Conservation (phyloP, 139 green algal genomes). For the Nannochloris sp. region DNA sequence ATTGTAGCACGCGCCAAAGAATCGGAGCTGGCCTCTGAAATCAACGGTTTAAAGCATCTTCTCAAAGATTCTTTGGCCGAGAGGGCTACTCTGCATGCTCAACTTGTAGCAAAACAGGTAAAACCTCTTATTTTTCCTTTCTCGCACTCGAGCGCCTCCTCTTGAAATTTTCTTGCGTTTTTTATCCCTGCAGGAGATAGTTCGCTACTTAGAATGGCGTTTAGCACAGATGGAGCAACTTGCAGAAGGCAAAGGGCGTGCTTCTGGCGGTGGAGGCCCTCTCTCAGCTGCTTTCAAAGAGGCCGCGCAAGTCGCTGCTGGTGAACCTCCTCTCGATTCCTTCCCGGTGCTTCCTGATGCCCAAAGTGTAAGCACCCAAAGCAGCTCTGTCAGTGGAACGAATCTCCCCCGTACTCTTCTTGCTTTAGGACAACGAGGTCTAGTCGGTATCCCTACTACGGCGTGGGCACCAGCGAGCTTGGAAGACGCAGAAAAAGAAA, state of each 20-base stretch:
- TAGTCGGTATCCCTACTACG: neutral
- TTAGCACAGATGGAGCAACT: neutral
- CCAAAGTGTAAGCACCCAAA: neutral
- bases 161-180: neutral
- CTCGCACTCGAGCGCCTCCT: neutral
- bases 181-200: neutral
- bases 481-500: neutral
- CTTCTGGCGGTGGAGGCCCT: neutral
- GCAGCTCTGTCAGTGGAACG: neutral
- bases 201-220: neutral
- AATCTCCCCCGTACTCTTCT: neutral
- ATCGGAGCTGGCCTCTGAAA: neutral
- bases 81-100: neutral
- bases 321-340: neutral
- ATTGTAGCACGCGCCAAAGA: neutral
- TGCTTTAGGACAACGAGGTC: neutral
- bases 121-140: neutral
- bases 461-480: neutral
- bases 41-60: neutral
- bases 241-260: neutral
- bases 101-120: slow-evolving; percentile 10
- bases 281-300: neutral
- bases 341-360: neutral
- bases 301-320: neutral
- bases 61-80: neutral